Evolutionary conservation across 2,329 filamentous ascomycete genomes (phyloP).

Genomic region (Bipolaris bicolor): DNA sequence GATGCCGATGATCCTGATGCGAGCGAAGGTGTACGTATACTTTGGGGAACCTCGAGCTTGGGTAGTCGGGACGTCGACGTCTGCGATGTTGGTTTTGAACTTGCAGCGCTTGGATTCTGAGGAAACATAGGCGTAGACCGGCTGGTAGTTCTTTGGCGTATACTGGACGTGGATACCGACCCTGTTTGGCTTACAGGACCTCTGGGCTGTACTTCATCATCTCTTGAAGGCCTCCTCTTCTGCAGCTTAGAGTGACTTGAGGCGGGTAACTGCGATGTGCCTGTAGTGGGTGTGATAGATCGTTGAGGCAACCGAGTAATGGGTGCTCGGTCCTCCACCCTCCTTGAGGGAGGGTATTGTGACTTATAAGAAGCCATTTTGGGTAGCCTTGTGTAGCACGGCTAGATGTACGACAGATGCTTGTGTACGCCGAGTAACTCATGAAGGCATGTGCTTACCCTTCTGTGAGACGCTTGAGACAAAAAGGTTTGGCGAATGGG

Average conservation of each 20-base stretch:
- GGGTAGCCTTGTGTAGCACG: constrained; percentile 46
- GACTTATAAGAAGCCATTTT: constrained; percentile 53
- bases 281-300: constrained; percentile 44
- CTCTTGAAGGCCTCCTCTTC: constrained; percentile 43
- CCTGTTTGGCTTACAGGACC: constrained; percentile 27
- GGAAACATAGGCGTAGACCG: constrained; percentile 30
- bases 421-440: constrained; percentile 47
- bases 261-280: constrained; percentile 34
- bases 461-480: constrained; percentile 29
- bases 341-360: constrained; percentile 43
- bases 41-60: constrained; percentile 43
- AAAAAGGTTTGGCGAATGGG: constrained; percentile 27
- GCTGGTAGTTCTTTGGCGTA: constrained; percentile 32
- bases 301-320: constrained; percentile 47
- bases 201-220: constrained; percentile 36
- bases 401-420: constrained; percentile 40
- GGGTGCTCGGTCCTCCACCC: constrained; percentile 40
- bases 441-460: constrained; percentile 49
- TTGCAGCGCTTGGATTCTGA: constrained; percentile 22
- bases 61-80: constrained; percentile 42
- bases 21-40: constrained; percentile 54
- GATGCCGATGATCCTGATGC: constrained; percentile 57
- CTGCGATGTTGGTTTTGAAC: constrained; percentile 33
- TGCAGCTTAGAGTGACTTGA: constrained; percentile 43
- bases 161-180: constrained; percentile 24